A percentile compares a stretch with the other conserved stretches of the same genome.
These are phyloP conservation scores for Fraxinus nigra DNA, from an alignment of 305 asterid species.

Conservation along the genomic window DNA sequence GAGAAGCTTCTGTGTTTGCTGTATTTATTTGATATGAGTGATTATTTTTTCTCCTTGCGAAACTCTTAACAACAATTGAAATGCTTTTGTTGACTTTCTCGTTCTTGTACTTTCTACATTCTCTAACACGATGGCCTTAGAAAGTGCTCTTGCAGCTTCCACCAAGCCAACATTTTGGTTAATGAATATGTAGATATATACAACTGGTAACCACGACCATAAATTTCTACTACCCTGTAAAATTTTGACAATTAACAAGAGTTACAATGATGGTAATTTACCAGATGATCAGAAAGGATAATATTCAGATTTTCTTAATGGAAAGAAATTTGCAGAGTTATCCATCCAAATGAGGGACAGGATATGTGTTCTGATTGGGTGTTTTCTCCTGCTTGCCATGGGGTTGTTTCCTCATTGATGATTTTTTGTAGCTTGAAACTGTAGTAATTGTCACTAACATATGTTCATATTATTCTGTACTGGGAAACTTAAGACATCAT, in stretches of 20 bases:
- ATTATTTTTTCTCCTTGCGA: not conserved
- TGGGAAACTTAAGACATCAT: constrained; percentile 3
- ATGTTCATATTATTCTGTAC: not conserved
- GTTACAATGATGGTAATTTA: not conserved
- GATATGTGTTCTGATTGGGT: not conserved
- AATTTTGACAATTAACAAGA: not conserved
- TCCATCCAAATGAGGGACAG: not conserved
- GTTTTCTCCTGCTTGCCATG: not conserved
- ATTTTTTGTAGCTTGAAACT: not conserved
- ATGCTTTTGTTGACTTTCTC: not conserved
- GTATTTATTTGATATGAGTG: not conserved
- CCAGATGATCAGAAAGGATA: not conserved
- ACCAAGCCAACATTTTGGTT: not conserved
- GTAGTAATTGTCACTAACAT: not conserved
- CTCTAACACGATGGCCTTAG: not conserved
- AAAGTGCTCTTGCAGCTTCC: not conserved
- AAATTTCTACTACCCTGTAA: not conserved
- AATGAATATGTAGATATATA: not conserved
- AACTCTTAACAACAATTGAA: not conserved
- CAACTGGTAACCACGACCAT: not conserved
- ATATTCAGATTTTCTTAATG: not conserved
- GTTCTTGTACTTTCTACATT: constrained; percentile 2
- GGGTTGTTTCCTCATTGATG: not conserved
- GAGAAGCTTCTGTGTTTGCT: not conserved
- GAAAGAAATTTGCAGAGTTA: not conserved